Conservation (phyloP, 2,329 filamentous ascomycete species). For the Epichloe brachyelytri region DNA sequence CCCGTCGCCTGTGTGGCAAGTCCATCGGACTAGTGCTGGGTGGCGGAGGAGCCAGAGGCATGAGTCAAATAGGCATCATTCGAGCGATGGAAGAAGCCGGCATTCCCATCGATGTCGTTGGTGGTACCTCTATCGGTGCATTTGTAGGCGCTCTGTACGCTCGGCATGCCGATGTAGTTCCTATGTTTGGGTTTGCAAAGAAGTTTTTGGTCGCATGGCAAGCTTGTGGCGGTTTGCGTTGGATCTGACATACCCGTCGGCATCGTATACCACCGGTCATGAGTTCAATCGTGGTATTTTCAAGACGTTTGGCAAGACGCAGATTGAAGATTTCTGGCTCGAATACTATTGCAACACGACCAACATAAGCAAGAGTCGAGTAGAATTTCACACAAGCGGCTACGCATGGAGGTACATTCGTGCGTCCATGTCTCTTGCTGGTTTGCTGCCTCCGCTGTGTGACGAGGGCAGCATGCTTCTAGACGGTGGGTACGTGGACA, state of each 20-base stretch:
- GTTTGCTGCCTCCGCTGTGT: conserved; percentile 82
- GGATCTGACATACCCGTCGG: conserved; percentile 89
- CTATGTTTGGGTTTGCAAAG: conserved; percentile 92
- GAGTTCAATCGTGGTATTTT: conserved; percentile 99
- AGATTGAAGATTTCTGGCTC: conserved; percentile 98
- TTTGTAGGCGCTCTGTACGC: conserved; percentile 95
- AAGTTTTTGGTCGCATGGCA: conserved; percentile 97
- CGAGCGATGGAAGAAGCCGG: conserved; percentile 90
- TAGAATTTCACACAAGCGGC: conserved; percentile 87
- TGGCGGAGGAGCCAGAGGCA: conserved; percentile 82
- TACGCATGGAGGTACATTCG: conserved; percentile 97
- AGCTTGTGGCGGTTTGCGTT: conserved; percentile 98
- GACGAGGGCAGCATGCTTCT: conserved; percentile 95
- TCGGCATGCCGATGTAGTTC: conserved; percentile 89
- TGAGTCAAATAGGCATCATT: conserved; percentile 88
- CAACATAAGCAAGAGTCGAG: conserved; percentile 88
- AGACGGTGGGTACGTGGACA: conserved; percentile 94
- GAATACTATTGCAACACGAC: conserved; percentile 99
- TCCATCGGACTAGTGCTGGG: conserved; percentile 90
- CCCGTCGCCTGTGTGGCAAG: conserved; percentile 80
- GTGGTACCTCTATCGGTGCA: conserved; percentile 89
- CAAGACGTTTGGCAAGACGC: conserved; percentile 92
- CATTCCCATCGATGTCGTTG: conserved; percentile 88
- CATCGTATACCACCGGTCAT: conserved; percentile 94
- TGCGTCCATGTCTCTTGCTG: conserved; percentile 92